Percentiles rank a stretch among this genome's conserved stretches.
These are phyloP conservation scores for Colletotrichum incanum DNA, from an alignment of 2,329 filamentous ascomycete species.

Conservation along the genomic window DNA sequence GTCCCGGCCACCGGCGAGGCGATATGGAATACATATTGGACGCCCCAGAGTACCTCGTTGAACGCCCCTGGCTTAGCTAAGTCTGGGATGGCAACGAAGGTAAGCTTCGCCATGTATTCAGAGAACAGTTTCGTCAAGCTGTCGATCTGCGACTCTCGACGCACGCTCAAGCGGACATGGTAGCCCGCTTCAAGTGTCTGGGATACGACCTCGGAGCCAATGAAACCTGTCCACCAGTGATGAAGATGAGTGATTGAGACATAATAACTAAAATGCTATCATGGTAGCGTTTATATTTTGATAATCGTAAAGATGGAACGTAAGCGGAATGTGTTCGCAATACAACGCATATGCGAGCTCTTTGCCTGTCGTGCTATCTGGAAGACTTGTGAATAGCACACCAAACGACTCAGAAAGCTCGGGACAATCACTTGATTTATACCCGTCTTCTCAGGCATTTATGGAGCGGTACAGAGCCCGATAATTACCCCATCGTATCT, in stretches of 20 bases:
- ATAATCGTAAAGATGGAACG: no score
- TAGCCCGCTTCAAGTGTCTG: constrained; percentile 9
- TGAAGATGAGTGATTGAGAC: constrained; percentile 25
- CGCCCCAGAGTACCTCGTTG: neutral
- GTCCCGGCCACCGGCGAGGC: constrained; percentile 27
- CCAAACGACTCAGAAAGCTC: no score
- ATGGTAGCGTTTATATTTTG: neutral
- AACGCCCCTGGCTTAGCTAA: constrained; percentile 9
- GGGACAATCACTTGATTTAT: no score
- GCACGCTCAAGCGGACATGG: constrained; percentile 30
- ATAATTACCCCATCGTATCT: no score
- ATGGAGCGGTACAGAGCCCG: neutral
- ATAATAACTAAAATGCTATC: neutral
- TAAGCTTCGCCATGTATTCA: neutral
- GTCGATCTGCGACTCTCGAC: constrained; percentile 12
- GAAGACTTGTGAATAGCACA: no score
- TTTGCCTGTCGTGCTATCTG: no score
- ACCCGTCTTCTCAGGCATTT: no score
- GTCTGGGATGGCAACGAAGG: constrained; percentile 12
- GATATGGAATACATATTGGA: constrained; percentile 23
- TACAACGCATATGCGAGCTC: neutral
- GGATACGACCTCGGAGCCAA: constrained; percentile 1
- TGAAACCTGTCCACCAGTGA: constrained; percentile 35
- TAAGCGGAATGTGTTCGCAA: neutral
- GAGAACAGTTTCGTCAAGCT: neutral